Conservation (phyloP, 257 asterid genomes). For the Cynanchum wilfordii region DNA sequence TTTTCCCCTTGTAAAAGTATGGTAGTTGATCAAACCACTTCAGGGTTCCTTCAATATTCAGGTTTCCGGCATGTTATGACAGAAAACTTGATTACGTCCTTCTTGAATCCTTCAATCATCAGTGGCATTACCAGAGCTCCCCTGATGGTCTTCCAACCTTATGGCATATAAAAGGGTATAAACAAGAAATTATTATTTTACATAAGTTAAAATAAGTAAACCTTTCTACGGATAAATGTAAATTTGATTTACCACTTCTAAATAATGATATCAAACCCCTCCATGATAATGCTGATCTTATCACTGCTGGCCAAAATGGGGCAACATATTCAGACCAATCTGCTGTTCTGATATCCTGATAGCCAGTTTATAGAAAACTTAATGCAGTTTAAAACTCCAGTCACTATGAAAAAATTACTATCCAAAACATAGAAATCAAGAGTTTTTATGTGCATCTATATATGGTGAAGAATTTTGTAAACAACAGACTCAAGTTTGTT, state of each 20-base stretch:
- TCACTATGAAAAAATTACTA: neutral
- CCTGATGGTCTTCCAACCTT: constrained; percentile 94
- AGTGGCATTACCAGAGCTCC: constrained; percentile 90
- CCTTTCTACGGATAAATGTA: neutral
- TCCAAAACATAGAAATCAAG: neutral
- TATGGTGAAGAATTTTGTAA: neutral
- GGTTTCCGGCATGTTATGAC: constrained; percentile 81
- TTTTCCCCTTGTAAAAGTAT: constrained; percentile 70
- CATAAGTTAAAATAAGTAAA: neutral
- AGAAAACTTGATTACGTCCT: constrained; percentile 76
- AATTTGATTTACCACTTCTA: constrained; percentile 50
- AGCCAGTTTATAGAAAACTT: neutral
- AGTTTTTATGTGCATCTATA: neutral
- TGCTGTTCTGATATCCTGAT: constrained; percentile 73
- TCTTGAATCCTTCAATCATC: constrained; percentile 87
- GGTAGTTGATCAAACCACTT: constrained; percentile 72
- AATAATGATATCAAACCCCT: constrained; percentile 78
- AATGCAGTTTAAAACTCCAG: neutral
- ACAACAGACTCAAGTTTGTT: neutral
- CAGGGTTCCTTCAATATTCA: constrained; percentile 56
- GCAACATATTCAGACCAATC: constrained; percentile 93
- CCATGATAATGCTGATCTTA: constrained; percentile 82
- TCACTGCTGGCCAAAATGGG: constrained; percentile 98
- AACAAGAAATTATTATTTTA: neutral
- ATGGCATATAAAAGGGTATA: neutral